A percentile compares a stretch with the other conserved stretches of the same genome.
These are phyloP conservation scores for Entomortierella beljakovae DNA, from an alignment of 192 early-diverging fungal genomes.

Conservation along the genomic window DNA sequence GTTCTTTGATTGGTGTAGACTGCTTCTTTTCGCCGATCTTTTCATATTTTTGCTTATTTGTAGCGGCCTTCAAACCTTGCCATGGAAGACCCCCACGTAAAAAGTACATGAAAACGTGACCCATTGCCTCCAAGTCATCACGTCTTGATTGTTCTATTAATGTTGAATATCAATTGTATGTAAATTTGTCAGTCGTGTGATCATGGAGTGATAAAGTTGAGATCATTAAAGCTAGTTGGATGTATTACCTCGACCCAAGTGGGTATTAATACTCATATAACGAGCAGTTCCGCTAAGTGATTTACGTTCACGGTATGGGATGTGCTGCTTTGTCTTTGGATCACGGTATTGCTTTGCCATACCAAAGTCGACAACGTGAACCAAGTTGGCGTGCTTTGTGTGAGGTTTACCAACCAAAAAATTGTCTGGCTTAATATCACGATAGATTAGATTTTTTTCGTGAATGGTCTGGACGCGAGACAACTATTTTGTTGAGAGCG, in stretches of 20 bases:
- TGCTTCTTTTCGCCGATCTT: conserved; percentile 99
- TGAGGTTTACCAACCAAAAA: conserved; percentile 89
- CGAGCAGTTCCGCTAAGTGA: conserved; percentile 94
- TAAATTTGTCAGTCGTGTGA: neutral
- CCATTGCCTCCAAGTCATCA: conserved; percentile 96
- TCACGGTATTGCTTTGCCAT: conserved; percentile 99
- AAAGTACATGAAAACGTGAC: conserved; percentile 99
- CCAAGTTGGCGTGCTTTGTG: conserved; percentile 67
- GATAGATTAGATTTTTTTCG: conserved; percentile 94
- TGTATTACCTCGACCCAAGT: conserved; percentile 85
- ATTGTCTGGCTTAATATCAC: conserved; percentile 99
- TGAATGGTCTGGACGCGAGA: conserved; percentile 92
- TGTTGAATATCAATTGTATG: neutral
- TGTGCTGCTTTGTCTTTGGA: conserved; percentile 96
- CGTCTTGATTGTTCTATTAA: conserved; percentile 75
- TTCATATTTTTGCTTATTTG: conserved; percentile 99
- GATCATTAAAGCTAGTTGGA: neutral
- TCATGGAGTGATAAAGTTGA: neutral
- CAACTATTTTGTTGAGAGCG: conserved; percentile 39
- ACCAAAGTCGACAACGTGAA: conserved; percentile 97
- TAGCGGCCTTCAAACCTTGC: conserved; percentile 97
- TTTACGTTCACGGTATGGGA: conserved; percentile 98
- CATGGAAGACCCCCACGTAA: conserved; percentile 93
- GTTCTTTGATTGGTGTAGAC: conserved; percentile 84
- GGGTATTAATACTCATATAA: conserved; percentile 99